These are phyloP conservation scores for Saccharomycopsis fermentans DNA, from an alignment of 805 yeast genomes.

Conservation along the genomic window DNA sequence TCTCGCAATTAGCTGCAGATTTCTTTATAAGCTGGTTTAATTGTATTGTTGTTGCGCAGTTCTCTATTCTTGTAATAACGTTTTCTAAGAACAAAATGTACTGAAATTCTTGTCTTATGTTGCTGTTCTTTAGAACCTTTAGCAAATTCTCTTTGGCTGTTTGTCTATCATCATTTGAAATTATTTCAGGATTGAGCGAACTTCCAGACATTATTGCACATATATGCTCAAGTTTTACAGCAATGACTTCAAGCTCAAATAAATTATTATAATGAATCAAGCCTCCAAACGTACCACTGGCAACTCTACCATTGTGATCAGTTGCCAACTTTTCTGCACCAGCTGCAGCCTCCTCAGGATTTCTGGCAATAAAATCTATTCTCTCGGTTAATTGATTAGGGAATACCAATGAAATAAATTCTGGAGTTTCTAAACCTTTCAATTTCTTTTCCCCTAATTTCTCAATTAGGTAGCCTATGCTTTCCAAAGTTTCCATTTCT, in stretches of 20 bases:
- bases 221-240: conserved; percentile 49
- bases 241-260: conserved; percentile 41
- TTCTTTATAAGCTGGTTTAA: neutral
- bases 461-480: conserved; percentile 56
- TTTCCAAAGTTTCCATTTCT: conserved; percentile 55
- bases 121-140: conserved; percentile 16
- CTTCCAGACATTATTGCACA: conserved; percentile 38
- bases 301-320: conserved; percentile 1
- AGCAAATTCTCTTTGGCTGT: conserved; percentile 6
- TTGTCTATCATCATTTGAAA: conserved; percentile 4
- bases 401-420: conserved; percentile 67
- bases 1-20: neutral
- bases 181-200: conserved; percentile 19
- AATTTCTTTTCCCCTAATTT: conserved; percentile 79
- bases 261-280: conserved; percentile 31
- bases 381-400: conserved; percentile 58
- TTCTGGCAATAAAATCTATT: conserved; percentile 31
- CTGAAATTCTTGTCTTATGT: conserved; percentile 22
- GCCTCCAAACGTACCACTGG: conserved; percentile 15
- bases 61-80: conserved; percentile 59
- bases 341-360: conserved; percentile 27
- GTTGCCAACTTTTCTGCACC: conserved; percentile 9
- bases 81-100: conserved; percentile 32
- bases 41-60: conserved; percentile 19
- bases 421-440: conserved; percentile 93